Percentiles rank a stretch among this genome's conserved stretches.
Conservation (phyloP, 805 yeast species). For the Cyberlindnera maclurae region DNA sequence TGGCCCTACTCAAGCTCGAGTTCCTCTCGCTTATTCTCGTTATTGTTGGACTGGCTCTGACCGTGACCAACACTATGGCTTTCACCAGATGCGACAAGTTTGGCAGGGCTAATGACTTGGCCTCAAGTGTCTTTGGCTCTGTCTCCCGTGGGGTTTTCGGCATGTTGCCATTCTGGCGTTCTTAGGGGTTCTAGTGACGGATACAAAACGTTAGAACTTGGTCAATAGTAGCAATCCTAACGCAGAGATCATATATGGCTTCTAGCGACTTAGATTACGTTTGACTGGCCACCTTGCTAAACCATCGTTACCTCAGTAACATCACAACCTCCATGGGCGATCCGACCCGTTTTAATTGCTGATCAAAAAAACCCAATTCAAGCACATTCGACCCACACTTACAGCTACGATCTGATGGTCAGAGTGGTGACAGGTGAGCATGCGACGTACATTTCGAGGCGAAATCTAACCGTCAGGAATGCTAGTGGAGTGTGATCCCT, state of each 20-base stretch:
- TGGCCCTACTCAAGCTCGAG: constrained; percentile 75
- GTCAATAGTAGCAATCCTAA: too few relatives aligned
- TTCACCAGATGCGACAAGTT: constrained; percentile 90
- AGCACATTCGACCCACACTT: background rate
- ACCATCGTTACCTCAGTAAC: too few relatives aligned
- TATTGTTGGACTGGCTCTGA: constrained; percentile 60
- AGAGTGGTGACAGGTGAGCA: constrained; percentile 44
- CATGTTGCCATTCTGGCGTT: constrained; percentile 25
- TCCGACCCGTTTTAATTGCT: too few relatives aligned
- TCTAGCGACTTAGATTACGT: too few relatives aligned
- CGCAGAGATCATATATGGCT: too few relatives aligned
- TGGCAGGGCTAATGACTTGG: constrained; percentile 70
- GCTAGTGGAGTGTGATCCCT: constrained; percentile 73
- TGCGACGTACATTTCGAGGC: too few relatives aligned
- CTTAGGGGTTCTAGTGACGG: background rate
- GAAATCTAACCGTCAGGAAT: constrained; percentile 22
- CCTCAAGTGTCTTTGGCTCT: constrained; percentile 47
- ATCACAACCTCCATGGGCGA: too few relatives aligned
- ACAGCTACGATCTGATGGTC: constrained; percentile 29
- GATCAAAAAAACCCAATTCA: too few relatives aligned
- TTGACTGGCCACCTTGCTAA: too few relatives aligned
- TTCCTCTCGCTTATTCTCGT: constrained; percentile 60
- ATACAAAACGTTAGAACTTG: too few relatives aligned
- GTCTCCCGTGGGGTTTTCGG: constrained; percentile 40
- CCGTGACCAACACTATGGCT: constrained; percentile 80